These are phyloP conservation scores for Colletotrichum costaricense DNA, from an alignment of 2,329 filamentous ascomycete species.

Conservation along the genomic window DNA sequence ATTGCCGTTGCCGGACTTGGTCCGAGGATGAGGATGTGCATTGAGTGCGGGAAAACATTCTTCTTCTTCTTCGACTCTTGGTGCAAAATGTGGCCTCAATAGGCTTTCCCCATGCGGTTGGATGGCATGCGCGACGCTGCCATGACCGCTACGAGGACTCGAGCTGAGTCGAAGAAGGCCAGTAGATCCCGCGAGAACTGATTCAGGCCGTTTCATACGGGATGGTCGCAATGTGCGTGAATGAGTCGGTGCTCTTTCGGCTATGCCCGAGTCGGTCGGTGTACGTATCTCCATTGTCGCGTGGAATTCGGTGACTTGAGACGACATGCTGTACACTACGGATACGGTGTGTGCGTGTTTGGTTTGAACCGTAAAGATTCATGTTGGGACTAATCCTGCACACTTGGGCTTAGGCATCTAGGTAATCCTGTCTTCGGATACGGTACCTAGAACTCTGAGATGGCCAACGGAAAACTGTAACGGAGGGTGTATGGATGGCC, in stretches of 20 bases:
- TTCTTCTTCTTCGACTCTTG: background rate
- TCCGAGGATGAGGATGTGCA: background rate
- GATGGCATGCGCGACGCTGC: background rate
- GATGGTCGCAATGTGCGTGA: constrained; percentile 13
- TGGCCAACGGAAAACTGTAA: background rate
- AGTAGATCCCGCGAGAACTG: constrained; percentile 21
- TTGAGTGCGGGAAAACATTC: background rate
- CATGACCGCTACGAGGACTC: background rate
- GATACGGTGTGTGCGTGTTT: background rate
- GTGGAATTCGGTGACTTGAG: constrained; percentile 19
- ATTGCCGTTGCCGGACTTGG: constrained; percentile 1
- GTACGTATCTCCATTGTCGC: constrained; percentile 14
- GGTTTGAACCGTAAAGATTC: constrained; percentile 13
- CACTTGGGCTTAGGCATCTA: no score
- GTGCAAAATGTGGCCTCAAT: background rate
- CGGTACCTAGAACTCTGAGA: background rate
- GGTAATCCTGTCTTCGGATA: background rate
- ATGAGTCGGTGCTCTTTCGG: constrained; percentile 11
- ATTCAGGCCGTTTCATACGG: constrained; percentile 33
- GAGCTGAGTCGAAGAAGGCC: constrained; percentile 2
- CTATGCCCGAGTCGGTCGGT: constrained; percentile 17
- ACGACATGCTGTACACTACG: constrained; percentile 9
- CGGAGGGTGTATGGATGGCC: background rate
- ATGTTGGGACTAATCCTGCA: background rate
- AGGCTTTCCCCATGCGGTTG: background rate